Percentiles rank a stretch among this genome's conserved stretches.
phyloP scores from a whole-genome alignment of 192 early-diverging fungal species.

The Coemansia biformis region DNA sequence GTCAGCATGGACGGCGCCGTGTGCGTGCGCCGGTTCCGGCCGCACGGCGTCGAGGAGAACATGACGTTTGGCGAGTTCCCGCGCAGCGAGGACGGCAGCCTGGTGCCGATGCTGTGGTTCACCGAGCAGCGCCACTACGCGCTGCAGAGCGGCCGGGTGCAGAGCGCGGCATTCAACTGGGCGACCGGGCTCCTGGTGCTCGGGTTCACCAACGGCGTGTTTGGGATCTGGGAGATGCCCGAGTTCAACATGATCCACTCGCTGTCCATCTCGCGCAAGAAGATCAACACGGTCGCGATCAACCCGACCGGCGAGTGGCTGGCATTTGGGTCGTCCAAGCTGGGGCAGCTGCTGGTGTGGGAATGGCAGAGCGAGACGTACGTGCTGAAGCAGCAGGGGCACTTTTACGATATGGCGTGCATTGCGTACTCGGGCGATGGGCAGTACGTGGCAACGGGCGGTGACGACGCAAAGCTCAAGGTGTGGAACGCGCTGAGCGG shows the following conservation, averaged over 20 bases:
- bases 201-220: conserved; percentile 89
- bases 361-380: conserved; percentile 99
- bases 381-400: conserved; percentile 98
- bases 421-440: conserved; percentile 88
- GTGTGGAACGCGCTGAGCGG: conserved; percentile 95
- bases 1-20: conserved; percentile 85
- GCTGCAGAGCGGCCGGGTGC: conserved; percentile 71
- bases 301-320: conserved; percentile 95
- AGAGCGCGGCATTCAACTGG: conserved; percentile 72
- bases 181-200: conserved; percentile 71
- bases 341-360: conserved; percentile 98
- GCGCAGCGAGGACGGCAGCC: conserved; percentile 41
- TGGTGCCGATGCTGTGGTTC: conserved; percentile 42
- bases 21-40: conserved; percentile 66
- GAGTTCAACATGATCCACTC: conserved; percentile 92
- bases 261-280: conserved; percentile 90
- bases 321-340: conserved; percentile 83
- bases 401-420: conserved; percentile 89
- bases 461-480: conserved; percentile 96
- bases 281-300: conserved; percentile 84
- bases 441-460: conserved; percentile 91
- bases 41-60: conserved; percentile 52
- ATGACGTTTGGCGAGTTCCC: conserved; percentile 58
- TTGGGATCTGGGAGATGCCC: conserved; percentile 98
- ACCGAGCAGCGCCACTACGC: conserved; percentile 70